Percentiles rank a stretch among this genome's conserved stretches.
Conservation (phyloP, 257 asterid genomes). For the Penstemon davidsonii region DNA sequence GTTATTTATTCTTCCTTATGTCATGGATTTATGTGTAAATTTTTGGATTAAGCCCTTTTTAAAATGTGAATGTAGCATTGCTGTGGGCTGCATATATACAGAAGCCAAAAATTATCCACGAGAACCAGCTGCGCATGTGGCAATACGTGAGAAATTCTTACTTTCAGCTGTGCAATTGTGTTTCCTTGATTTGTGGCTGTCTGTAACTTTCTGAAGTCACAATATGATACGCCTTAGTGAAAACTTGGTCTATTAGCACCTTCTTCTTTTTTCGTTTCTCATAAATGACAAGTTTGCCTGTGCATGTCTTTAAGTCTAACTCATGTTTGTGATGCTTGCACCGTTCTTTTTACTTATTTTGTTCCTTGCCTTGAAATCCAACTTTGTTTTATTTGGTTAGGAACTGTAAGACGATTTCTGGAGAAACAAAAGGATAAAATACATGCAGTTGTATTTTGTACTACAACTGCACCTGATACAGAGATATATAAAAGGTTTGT, state of each 20-base stretch:
- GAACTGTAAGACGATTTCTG: slow-evolving; percentile 90
- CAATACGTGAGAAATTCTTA: slow-evolving; percentile 64
- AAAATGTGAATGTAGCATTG: slow-evolving; percentile 66
- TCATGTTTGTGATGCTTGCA: slow-evolving; percentile 4
- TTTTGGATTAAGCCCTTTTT: slow-evolving; percentile 24
- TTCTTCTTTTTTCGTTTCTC: neutral
- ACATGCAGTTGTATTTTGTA: slow-evolving; percentile 78
- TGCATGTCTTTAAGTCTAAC: neutral
- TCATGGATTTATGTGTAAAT: slow-evolving; percentile 23
- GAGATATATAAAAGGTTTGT: slow-evolving; percentile 93
- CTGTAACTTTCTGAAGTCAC: neutral
- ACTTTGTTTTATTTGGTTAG: slow-evolving; percentile 42
- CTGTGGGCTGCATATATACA: slow-evolving; percentile 91
- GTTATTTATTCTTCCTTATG: slow-evolving; percentile 25
- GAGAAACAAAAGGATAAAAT: slow-evolving; percentile 91
- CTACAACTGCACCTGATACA: slow-evolving; percentile 75
- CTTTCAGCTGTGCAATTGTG: slow-evolving; percentile 1
- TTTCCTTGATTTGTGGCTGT: slow-evolving; percentile 12
- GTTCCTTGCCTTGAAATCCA: slow-evolving; percentile 14
- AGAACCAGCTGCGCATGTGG: slow-evolving; percentile 99
- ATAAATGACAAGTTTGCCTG: neutral
- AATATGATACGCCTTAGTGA: slow-evolving; percentile 3
- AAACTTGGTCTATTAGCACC: slow-evolving; percentile 7
- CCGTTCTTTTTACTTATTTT: neutral
- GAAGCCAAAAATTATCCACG: slow-evolving; percentile 95